phyloP scores from a whole-genome alignment of 176 grass and related monocot genomes.

The Microstegium vimineum region DNA sequence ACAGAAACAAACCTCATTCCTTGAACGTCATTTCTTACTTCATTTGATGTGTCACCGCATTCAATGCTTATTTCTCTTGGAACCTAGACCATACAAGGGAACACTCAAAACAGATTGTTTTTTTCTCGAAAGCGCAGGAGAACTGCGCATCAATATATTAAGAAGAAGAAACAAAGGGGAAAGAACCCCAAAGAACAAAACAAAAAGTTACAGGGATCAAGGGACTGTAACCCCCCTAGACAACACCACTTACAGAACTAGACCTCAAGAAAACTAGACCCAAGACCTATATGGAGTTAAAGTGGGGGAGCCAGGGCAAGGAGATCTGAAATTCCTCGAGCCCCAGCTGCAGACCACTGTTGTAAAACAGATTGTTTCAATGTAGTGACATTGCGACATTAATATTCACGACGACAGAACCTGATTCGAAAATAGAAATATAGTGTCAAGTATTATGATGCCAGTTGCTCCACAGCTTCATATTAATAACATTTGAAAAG shows the following conservation, averaged over 20 bases:
- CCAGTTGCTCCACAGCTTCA: not conserved
- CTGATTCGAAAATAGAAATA: constrained; percentile 8
- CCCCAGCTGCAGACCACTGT: no score
- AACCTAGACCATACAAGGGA: constrained; percentile 47
- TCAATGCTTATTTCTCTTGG: constrained; percentile 61
- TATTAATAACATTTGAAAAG: not conserved
- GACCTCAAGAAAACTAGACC: no score
- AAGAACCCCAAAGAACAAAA: no score
- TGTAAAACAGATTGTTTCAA: not conserved
- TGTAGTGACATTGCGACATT: not conserved
- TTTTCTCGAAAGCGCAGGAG: no score
- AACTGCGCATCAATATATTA: no score
- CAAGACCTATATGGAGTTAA: no score
- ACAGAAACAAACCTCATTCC: constrained; percentile 22
- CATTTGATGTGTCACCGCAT: constrained; percentile 47
- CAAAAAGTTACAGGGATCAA: no score
- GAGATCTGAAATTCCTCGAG: no score
- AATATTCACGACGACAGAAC: not conserved
- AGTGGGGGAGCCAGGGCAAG: no score
- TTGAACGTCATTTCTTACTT: constrained; percentile 26
- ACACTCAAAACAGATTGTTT: constrained; percentile 5
- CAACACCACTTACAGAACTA: no score
- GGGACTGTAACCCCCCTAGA: no score
- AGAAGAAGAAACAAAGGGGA: no score
- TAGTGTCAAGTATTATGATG: not conserved